phyloP scores from a whole-genome alignment of 2,329 filamentous ascomycete species.

The Stromatinia cepivora region DNA sequence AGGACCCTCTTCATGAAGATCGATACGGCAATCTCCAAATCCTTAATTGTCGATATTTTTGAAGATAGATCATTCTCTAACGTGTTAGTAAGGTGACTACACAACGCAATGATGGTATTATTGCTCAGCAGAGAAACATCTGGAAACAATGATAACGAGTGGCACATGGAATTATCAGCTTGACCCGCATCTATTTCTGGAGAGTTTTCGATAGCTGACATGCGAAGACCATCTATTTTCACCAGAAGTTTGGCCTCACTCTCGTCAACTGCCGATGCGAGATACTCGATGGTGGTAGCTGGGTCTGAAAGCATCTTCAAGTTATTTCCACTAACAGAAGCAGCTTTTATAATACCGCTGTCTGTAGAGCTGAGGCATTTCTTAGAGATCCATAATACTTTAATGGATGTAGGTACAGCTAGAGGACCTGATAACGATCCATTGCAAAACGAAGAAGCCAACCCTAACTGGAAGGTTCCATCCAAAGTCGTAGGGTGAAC shows the following conservation, averaged over 20 bases:
- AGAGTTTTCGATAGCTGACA: neutral
- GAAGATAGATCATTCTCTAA: neutral
- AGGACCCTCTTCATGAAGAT: neutral
- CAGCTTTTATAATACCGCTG: neutral
- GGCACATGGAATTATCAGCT: neutral
- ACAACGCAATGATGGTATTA: neutral
- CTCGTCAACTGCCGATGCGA: neutral
- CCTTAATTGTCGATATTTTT: neutral
- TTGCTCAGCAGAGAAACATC: neutral
- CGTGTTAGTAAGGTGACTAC: neutral
- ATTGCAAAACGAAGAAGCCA: neutral
- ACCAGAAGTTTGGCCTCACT: neutral
- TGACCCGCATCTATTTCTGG: neutral
- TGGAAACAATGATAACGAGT: slow-evolving; percentile 8
- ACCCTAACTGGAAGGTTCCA: slow-evolving; percentile 38
- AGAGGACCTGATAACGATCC: slow-evolving; percentile 33
- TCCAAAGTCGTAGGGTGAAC: slow-evolving; percentile 44
- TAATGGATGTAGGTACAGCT: neutral
- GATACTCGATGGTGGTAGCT: neutral
- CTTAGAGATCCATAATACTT: neutral
- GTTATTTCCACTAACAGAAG: neutral
- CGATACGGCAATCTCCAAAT: neutral
- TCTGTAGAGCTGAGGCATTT: neutral
- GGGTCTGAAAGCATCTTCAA: neutral
- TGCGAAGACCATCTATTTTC: neutral